Evolutionary conservation across 1,139 yeast genomes (phyloP), one percentile per base, ranked within the genome.

Genomic region (Debaryomyces robertsiae): DNA sequence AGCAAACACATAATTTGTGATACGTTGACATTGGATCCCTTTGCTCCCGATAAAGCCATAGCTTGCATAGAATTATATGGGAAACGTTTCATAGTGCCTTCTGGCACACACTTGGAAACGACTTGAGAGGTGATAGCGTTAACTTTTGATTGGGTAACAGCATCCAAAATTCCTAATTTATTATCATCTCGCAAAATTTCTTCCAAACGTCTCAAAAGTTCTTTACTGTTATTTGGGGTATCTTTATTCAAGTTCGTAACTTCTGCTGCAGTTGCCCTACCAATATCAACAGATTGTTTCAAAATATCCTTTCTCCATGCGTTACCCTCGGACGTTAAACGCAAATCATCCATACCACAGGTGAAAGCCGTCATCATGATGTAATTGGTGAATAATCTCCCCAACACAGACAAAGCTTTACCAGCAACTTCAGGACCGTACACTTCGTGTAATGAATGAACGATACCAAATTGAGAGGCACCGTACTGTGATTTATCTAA

Each of bases 261-360:
- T 65, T 93, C 98, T 25, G 87, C 78, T 30, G 98, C 98, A 25
- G 98, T 97, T 52, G 77, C 77, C 63, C 94, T 79, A 57, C 98
- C 98, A 45, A 82, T 83, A 55, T 86, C 94, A 41, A 76, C 78
- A 16, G 95, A 83, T 49, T 82, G 81, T 50, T 78, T 71, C 61
- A 94, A 75, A 47, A 93, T 86, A 40, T 89, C 94, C 15, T 70
- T 69, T 74, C 99, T 82, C 95, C 95, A 84, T 45, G 73, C 60
- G 62, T 94, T 91, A 61, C 99, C 99, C 54, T 89, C 95, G 5
- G 67, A 80, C 17, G 98, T 93, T 53, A 94, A 77, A 61, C 96
- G 82, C 63, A 94, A 77, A 68, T 94, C 99, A 62, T 94, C 99
- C 98, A 94, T 94, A 77, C 99, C 98, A 82, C 99, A 94, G 7